Conservation (phyloP, 768 basidiomycete genomes). For the Termitomyces heimii region DNA sequence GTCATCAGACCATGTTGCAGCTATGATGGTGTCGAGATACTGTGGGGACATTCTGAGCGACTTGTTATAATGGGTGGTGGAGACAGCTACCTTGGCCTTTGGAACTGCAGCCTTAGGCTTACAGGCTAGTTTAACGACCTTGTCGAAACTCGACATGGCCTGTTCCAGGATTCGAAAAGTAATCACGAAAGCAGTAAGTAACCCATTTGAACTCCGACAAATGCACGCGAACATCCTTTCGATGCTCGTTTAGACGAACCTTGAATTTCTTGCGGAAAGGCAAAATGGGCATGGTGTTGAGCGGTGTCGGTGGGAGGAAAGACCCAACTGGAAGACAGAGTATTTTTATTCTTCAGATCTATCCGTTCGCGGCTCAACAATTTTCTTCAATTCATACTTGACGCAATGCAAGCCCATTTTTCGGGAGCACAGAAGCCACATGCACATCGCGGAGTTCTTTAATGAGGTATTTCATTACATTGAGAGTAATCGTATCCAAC, state of each 20-base stretch:
- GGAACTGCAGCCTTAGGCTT: slow-evolving; percentile 96
- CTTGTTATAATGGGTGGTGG: background rate
- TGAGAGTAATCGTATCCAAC: background rate
- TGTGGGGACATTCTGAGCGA: slow-evolving; percentile 22
- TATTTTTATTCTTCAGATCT: background rate
- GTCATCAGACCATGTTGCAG: slow-evolving; percentile 95
- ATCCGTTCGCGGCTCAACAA: slow-evolving; percentile 3
- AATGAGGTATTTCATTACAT: background rate
- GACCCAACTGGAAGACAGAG: background rate
- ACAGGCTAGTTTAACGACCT: slow-evolving; percentile 94
- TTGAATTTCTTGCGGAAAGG: background rate
- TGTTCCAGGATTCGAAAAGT: slow-evolving; percentile 8
- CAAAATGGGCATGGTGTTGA: background rate
- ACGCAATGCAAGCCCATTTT: background rate
- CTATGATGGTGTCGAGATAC: slow-evolving; percentile 96
- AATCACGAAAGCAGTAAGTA: slow-evolving; percentile 12
- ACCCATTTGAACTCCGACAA: slow-evolving; percentile 15
- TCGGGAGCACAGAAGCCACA: background rate
- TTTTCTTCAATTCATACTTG: slow-evolving; percentile 3
- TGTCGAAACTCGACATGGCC: slow-evolving; percentile 75
- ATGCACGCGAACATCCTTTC: background rate
- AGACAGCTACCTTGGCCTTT: slow-evolving; percentile 74
- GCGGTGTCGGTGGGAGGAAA: background rate
- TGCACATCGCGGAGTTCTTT: background rate
- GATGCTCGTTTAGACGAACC: slow-evolving; percentile 5